Evolutionary conservation across 257 asterid species (phyloP), one percentile per base, ranked within the genome.

Genomic region (Solanum ossicruentum): DNA sequence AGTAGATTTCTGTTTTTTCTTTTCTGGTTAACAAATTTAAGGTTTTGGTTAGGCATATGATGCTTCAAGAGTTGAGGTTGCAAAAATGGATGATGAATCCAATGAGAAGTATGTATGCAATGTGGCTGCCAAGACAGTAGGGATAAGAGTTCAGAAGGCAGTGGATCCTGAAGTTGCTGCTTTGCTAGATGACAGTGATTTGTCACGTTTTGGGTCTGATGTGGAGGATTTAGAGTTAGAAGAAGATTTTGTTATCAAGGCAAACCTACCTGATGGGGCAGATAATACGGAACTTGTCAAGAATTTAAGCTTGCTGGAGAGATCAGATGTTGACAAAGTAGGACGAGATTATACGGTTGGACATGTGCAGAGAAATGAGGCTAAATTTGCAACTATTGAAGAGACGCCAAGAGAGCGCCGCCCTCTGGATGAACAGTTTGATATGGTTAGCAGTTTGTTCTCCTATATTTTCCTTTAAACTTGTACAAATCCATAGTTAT

Each of bases 81-180:
- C 92, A 21, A 89, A 88, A 88, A 73, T 87, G 78, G 75, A 84
- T 39, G 95, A 94, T 84, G 90, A 89, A 72, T 78, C 89, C n/a
- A 87, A 88, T 49, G 96, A 92, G 82, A 89, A 89, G 63, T 84
- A 89, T 51, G 61, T 93, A 26, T 89, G 91, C 83, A 83, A 73
- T 85, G 95, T 93, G 87, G 94, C 95, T 51, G 87, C 96, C 72
- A 93, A 88, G 91, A 85, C 97, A 1, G 85, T 87, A 70, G 86
- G 87, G 81, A 96, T 86, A 39, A 93, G 91, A 88, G 82, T 95
- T 81, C 91, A 93, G 89, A 95, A 87, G 85, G 98, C 86, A 36
- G 79, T 94, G 61, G 99, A 95, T 89, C 96, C 96, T 80, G 99
- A 96, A 66, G 88, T 96, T 84, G 95, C 93, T n/a, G 97, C 97